Conservation (phyloP, 176 grass and related monocot species). For the Echinochloa phyllopogon region DNA sequence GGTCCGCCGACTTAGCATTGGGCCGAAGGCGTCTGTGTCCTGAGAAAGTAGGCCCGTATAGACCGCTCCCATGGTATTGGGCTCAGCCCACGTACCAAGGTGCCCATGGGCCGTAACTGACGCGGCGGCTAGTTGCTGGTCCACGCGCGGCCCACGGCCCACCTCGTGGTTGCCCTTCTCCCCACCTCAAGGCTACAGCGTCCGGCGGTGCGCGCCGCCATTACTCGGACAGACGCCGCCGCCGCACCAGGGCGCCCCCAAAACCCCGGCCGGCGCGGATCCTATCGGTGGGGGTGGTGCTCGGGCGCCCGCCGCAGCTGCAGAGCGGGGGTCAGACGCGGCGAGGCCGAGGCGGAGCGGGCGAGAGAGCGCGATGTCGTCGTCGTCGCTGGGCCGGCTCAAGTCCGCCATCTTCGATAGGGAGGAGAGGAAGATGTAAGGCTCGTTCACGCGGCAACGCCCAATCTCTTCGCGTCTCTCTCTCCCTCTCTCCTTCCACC, state of each 20-base stretch:
- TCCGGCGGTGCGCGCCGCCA: no score
- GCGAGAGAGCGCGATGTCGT: constrained; percentile 52
- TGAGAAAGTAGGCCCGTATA: no score
- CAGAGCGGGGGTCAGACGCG: background rate
- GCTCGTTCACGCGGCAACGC: background rate
- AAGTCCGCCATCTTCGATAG: constrained; percentile 68
- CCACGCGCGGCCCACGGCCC: background rate
- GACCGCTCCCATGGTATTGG: background rate
- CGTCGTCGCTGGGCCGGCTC: constrained; percentile 71
- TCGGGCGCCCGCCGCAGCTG: background rate
- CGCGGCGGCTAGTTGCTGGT: background rate
- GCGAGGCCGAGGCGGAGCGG: background rate
- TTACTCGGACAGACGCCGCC: background rate
- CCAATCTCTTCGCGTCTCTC: background rate
- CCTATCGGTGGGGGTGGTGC: background rate
- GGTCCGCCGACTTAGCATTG: no score
- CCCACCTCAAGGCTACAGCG: background rate
- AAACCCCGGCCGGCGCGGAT: background rate
- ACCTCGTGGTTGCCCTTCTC: background rate
- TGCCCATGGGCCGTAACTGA: background rate
- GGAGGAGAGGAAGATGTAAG: constrained; percentile 78
- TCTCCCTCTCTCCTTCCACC: background rate
- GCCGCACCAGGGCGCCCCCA: background rate
- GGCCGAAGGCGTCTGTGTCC: no score
- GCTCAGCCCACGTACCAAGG: background rate